Base-by-base conservation (phyloP, 306 rosid genomes). In the Mimosa pudica region DNA sequence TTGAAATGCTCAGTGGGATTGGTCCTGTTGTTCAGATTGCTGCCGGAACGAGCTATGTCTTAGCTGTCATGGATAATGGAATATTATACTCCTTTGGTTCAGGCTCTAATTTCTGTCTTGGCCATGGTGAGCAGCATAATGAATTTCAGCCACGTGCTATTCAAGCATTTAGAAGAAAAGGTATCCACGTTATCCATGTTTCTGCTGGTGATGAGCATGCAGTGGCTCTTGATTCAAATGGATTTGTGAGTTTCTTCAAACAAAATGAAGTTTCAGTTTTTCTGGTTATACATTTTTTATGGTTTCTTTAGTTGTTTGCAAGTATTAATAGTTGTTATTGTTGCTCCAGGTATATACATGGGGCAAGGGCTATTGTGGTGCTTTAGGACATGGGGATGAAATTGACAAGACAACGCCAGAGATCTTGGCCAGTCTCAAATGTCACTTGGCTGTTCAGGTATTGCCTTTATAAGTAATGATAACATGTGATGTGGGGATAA, bases 281-380 rank as follows among this genome's bases (percentile, higher is more conserved):
- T 20, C 69, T 49, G 77, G 60, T 48, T 81, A 13, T 69, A 35
- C 52, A 68, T 74, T 62, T 42, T 72, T 54, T 82, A 36, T 62
- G 36, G 70, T 67, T 61, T 58, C 61, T 74, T 49, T 76, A 35
- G 78, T 30, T 30, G 42, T 82, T 60, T 62, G 80, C 9, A 11
- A 32, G 77, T 73, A 70, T 47, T 70, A 64, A 30, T 65, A 82
- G 76, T 61, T 77, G 67, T 48, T 58, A 70, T 84, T 78, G 62
- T 70, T 71, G 70, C 47, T 87, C 68, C 82, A 92, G 97, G 97
- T 91, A 38, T 90, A 94, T 77, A 92, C 97, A 44, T 92, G 97
- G 97, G 98, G 97, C 32, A 92, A 88, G 85, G 98, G 98, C 79
- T 90, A 92, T 82, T 94, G 97, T 79, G 98, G 98, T 80, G 98